Conservation (phyloP, 176 grass and related monocot species). For the Tillandsia fasciculata region DNA sequence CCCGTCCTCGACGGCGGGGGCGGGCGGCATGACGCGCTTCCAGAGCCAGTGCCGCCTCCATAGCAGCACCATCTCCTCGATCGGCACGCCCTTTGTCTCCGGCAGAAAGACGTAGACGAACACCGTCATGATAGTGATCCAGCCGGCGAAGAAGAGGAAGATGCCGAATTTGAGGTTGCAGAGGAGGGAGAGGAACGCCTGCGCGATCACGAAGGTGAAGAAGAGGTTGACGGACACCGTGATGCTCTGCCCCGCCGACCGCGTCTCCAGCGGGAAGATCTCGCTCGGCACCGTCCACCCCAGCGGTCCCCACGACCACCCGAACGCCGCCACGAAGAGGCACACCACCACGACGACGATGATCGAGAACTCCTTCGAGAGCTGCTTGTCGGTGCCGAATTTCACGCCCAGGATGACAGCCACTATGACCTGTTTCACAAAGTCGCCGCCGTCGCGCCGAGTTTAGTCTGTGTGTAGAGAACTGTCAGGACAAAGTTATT, state of each 20-base stretch:
- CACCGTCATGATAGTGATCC: slow-evolving; percentile 70
- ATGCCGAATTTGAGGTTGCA: slow-evolving; percentile 78
- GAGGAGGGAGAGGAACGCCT: slow-evolving; percentile 64
- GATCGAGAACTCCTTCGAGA: slow-evolving; percentile 56
- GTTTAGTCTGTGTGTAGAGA: too few species aligned
- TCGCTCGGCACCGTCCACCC: slow-evolving; percentile 93
- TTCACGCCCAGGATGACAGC: slow-evolving; percentile 63
- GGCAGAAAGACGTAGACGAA: slow-evolving; percentile 69
- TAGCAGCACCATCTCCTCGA: slow-evolving; percentile 77
- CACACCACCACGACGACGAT: slow-evolving; percentile 67
- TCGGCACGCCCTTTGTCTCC: slow-evolving; percentile 83
- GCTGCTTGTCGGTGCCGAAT: slow-evolving; percentile 57
- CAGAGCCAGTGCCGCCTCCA: slow-evolving; percentile 96
- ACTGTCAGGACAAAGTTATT: too few species aligned
- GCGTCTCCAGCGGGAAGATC: slow-evolving; percentile 84
- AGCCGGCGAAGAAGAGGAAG: slow-evolving; percentile 84
- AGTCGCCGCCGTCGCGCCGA: not conserved
- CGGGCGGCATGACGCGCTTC: slow-evolving; percentile 46
- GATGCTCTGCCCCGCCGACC: slow-evolving; percentile 93
- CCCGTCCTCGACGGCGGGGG: slow-evolving; percentile 29
- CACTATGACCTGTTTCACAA: slow-evolving; percentile 52
- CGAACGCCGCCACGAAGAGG: slow-evolving; percentile 88
- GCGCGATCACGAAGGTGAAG: slow-evolving; percentile 71
- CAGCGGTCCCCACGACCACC: slow-evolving; percentile 86
- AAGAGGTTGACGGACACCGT: slow-evolving; percentile 74